Conservation (phyloP, 805 yeast species). For the Candida easanensis region DNA sequence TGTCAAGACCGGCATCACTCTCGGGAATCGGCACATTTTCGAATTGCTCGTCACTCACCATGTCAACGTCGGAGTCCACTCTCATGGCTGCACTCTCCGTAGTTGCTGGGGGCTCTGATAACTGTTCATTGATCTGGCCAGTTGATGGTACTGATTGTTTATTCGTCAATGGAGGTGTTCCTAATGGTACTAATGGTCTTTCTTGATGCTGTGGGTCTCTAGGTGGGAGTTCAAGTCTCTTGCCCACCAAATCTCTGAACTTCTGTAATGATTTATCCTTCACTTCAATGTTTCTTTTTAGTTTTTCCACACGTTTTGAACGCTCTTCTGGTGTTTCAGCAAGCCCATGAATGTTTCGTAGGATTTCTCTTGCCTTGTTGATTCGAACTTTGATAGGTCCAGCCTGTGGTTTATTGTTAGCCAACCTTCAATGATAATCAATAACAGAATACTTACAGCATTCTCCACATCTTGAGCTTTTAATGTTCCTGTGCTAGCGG, state of each 20-base stretch:
- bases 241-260: conserved; percentile 21
- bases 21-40: conserved; percentile 1
- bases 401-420: conserved; percentile 26
- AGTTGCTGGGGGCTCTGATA: not conserved
- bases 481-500: conserved; percentile 36
- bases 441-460: conserved; percentile 29
- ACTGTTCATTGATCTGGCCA: not conserved
- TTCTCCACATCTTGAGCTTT: conserved; percentile 43
- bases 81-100: not conserved
- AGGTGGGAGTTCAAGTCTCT: conserved; percentile 11
- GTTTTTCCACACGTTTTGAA: conserved; percentile 31
- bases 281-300: conserved; percentile 30
- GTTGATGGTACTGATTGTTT: not conserved
- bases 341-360: conserved; percentile 44
- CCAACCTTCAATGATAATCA: not conserved
- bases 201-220: conserved; percentile 1
- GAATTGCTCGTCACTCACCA: conserved; percentile 5
- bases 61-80: conserved; percentile 6
- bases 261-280: conserved; percentile 27
- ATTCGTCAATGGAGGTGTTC: not conserved
- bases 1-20: conserved; percentile 7
- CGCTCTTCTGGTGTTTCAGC: conserved; percentile 40
- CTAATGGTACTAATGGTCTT: not conserved
- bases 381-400: conserved; percentile 45
- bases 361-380: conserved; percentile 32